These are phyloP conservation scores for Coelastrella sp. DNA, from an alignment of 139 green algal genomes.

Conservation along the genomic window DNA sequence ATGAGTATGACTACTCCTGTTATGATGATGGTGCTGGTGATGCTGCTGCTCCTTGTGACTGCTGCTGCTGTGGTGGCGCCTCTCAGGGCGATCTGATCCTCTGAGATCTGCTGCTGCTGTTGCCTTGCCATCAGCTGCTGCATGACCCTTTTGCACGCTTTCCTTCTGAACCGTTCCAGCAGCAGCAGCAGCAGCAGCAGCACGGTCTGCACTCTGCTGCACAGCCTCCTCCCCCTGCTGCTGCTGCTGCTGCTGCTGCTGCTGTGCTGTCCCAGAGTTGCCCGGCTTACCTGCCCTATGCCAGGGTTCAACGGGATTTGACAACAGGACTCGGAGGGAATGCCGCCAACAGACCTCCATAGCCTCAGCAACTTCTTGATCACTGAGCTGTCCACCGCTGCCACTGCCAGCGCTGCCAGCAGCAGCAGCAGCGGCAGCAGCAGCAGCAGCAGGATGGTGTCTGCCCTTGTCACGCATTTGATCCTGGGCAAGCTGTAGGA, in stretches of 20 bases:
- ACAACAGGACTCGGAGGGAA: slow-evolving; percentile 34
- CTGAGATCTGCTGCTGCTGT: not conserved
- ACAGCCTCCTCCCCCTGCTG: not conserved
- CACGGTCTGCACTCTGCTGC: not conserved
- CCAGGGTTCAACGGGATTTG: slow-evolving; percentile 15
- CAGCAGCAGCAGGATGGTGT: not conserved
- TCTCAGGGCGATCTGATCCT: not conserved
- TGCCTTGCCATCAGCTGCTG: not conserved
- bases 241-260: slow-evolving; percentile 29
- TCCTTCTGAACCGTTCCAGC: too few relatives aligned
- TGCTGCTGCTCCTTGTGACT: not conserved
- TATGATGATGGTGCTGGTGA: slow-evolving; percentile 4
- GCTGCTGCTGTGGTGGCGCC: not conserved
- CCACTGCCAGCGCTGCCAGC: not conserved
- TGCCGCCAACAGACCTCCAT: slow-evolving; percentile 22
- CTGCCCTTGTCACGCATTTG: slow-evolving; percentile 1
- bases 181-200: not conserved
- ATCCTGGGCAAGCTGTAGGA: slow-evolving; percentile 40
- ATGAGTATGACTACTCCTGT: not conserved
- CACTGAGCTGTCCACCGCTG: not conserved
- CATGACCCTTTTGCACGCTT: too few relatives aligned
- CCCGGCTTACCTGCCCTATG: not conserved
- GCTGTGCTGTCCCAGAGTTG: not conserved
- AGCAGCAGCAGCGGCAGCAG: not conserved
- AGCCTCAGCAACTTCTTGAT: slow-evolving; percentile 9